These are phyloP conservation scores for Suillus hirtellus DNA, from an alignment of 768 basidiomycete genomes.

Conservation along the genomic window DNA sequence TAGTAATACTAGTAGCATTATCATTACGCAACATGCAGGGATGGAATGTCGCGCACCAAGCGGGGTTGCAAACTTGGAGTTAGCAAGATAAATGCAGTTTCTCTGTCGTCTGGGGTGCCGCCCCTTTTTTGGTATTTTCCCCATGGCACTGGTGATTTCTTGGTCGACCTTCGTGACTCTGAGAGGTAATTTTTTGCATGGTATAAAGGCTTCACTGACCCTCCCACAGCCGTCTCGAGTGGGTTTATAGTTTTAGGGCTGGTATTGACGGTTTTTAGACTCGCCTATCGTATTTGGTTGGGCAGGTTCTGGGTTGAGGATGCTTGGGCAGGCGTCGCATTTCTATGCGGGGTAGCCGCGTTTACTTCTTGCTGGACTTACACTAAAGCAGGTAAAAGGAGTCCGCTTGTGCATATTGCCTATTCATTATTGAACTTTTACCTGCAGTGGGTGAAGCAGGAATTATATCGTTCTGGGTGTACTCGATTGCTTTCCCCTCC, in stretches of 20 bases:
- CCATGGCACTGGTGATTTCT: background rate
- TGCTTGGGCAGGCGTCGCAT: constrained; percentile 19
- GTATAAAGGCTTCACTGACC: background rate
- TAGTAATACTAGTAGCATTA: too few species aligned
- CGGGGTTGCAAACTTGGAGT: background rate
- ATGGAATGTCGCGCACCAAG: background rate
- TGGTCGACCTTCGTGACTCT: background rate
- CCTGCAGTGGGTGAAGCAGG: background rate
- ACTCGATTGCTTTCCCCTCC: constrained; percentile 15
- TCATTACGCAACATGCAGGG: background rate
- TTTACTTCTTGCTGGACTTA: constrained; percentile 16
- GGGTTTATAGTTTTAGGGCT: constrained; percentile 13
- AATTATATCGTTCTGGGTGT: constrained; percentile 17
- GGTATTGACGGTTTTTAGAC: constrained; percentile 17
- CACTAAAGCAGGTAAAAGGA: constrained; percentile 8
- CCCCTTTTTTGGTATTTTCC: background rate
- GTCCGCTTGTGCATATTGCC: background rate
- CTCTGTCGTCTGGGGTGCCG: background rate
- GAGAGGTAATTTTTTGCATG: background rate
- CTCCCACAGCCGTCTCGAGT: constrained; percentile 13
- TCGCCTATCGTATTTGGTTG: constrained; percentile 24
- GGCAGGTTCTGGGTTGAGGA: constrained; percentile 25
- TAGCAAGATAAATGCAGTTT: background rate
- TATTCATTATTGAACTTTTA: background rate
- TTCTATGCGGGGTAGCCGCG: constrained; percentile 16